Evolutionary conservation across 2,329 filamentous ascomycete genomes (phyloP), one percentile per base, ranked within the genome.

Genomic region (Xylaria sp.): DNA sequence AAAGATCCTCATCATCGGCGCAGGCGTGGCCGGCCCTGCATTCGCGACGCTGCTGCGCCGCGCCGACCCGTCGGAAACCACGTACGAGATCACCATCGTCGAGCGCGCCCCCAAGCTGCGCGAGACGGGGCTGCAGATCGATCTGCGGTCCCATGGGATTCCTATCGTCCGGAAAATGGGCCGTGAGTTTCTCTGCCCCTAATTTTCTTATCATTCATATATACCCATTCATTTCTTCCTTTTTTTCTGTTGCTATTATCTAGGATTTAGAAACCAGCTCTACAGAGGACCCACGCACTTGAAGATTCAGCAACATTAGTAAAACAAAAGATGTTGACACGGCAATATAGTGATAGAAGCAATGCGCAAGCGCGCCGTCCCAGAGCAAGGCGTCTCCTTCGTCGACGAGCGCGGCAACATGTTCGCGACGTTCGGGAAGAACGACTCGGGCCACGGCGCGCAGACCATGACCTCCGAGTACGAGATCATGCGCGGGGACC

Each of bases 401-500:
- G 80, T 88, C 31, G 81, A 88, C 73, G 66, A 69, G 0, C 66
- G 76, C 0, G 83, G 84, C 64, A 76, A 73, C 0, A 62, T 73
- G 2, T 76, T 77, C 51, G 87, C 83, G n/a, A 78, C 76, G 4
- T 79, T 86, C 54, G 73, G 74, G 25, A 78, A 78, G 41, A 82
- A 83, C 71, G 78, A 79, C 59, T 77, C 82, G 0, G 84, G 82
- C 3, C 77, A 81, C 62, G 82, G 83, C 0, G 73, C 72, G 39
- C 84, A 87, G 73, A 78, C 77, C 9, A 76, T 88, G 31, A 87
- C 85, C 0, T 84, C 83, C 67, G 88, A 90, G 65, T 89, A 82
- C 68, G 88, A 90, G 78, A 86, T 90, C 58, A 86, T 90, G 82
- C 81, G 88, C 9, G 87, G 85, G 0, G 85, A 89, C 62, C 73